phyloP scores from a whole-genome alignment of 371 early-diverging fungal species.

The Lichtheimia hyalospora region DNA sequence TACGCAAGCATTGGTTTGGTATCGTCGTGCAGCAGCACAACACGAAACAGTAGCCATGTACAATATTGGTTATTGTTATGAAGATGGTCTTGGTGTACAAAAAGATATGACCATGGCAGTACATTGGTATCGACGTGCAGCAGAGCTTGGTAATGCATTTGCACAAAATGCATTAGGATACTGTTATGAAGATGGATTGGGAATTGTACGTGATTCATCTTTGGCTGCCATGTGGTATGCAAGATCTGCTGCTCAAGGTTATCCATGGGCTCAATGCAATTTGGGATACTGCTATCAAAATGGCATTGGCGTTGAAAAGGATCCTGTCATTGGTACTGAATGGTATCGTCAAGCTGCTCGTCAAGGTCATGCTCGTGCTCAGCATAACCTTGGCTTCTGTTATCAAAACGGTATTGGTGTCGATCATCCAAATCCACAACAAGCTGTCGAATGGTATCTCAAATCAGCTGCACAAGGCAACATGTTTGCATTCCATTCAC shows the following conservation, averaged over 20 bases:
- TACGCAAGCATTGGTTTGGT: conserved; percentile 70
- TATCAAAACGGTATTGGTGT: conserved; percentile 84
- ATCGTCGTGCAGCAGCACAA: conserved; percentile 60
- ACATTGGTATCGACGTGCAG: conserved; percentile 70
- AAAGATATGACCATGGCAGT: conserved; percentile 68
- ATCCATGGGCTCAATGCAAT: conserved; percentile 70
- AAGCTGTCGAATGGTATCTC: conserved; percentile 71
- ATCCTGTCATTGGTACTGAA: conserved; percentile 63
- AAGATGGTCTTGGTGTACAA: conserved; percentile 78
- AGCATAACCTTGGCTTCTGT: conserved; percentile 86
- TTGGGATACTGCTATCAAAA: conserved; percentile 83
- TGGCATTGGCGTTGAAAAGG: conserved; percentile 74
- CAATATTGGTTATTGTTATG: conserved; percentile 83
- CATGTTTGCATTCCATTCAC: conserved; percentile 75
- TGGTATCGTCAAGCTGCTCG: conserved; percentile 82
- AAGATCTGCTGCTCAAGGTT: conserved; percentile 63
- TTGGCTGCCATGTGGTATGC: conserved; percentile 64
- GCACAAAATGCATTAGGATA: conserved; percentile 80
- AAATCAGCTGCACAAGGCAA: conserved; percentile 76
- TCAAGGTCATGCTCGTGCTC: conserved; percentile 82
- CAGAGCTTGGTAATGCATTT: conserved; percentile 75
- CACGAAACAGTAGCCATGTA: conserved; percentile 75
- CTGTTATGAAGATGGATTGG: conserved; percentile 80
- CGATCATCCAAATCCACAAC: conserved; percentile 43
- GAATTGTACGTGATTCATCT: conserved; percentile 45